Evolutionary conservation across 345 rosid species (phyloP).

Genomic region (Cardamine resedifolia): DNA sequence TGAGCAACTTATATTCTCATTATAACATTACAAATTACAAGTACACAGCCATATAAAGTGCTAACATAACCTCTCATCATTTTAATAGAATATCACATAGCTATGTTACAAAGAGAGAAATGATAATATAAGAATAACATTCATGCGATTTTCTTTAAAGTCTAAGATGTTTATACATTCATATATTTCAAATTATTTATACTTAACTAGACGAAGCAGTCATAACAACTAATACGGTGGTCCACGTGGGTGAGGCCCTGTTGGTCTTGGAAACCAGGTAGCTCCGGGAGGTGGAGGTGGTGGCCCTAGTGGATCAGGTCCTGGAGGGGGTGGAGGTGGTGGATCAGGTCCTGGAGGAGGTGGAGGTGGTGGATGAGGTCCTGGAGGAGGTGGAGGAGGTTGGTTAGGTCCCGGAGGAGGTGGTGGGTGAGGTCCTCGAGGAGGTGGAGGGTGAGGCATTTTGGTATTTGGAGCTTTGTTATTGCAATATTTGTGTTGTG

Average conservation of each 20-base stretch:
- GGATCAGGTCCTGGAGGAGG: constrained; percentile 19
- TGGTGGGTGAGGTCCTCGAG: background rate
- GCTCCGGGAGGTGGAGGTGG: constrained; percentile 30
- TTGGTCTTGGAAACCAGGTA: constrained; percentile 15
- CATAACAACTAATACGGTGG: constrained; percentile 16
- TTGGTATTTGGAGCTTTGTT: background rate
- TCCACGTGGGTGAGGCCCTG: constrained; percentile 13
- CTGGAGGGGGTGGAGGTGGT: constrained; percentile 16
- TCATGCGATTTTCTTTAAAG: background rate
- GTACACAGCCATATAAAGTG: background rate
- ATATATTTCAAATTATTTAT: background rate
- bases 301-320: constrained; percentile 22
- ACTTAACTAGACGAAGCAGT: background rate
- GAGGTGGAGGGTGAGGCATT: constrained; percentile 27
- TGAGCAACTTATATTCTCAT: background rate
- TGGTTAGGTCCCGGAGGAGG: constrained; percentile 10
- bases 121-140: background rate
- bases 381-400: constrained; percentile 26
- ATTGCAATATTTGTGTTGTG: constrained; percentile 14
- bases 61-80: background rate
- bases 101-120: background rate
- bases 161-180: background rate
- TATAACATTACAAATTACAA: background rate
- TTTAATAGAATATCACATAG: background rate
- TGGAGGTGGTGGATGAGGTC: constrained; percentile 17